Evolutionary conservation across 176 grass and related monocot genomes (phyloP), one percentile per base, ranked within the genome.

Genomic region (Carex kokanica): DNA sequence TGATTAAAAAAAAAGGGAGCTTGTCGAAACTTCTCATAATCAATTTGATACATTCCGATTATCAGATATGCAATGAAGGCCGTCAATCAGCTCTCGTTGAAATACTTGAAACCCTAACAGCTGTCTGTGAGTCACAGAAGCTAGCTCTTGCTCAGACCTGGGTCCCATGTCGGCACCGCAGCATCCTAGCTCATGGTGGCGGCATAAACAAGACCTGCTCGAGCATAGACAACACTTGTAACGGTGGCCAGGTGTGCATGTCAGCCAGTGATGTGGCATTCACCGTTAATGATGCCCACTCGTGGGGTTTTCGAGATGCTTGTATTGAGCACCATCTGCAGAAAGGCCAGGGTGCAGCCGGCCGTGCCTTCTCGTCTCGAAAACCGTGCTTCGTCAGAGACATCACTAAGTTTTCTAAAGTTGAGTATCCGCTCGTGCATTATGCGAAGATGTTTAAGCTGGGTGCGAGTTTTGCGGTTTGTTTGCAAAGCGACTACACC

Each of bases 271-370:
- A 95, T 77, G 89, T 93, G 79, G 88, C 95, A 15, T 98, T 94
- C 86, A 90, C 91, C 32, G 87, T 98, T 64, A 90, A 93, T 60
- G 91, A 98, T 84, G 90, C 92, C 69, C 83, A 73, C 40, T 86
- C 89, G 83, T 98, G 95, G 95, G 92, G 95, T 32, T 98, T 98
- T 57, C 87, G 92, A 86, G 95, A 98, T 78, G 95, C 95, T n/a
- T 98, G 95, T 87, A 74, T 95, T 65, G 95, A 93, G 65, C 95
- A 98, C 87, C 95, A 98, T 87, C 87, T 98, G 71, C 90, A 98
- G 51, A 98, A 79, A 86, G 92, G 92, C 11, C 95, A 98, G 86
- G 95, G 95, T 85, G 95, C 89, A 89, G 64, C 92, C 29, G 95
- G 95, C 61, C 92, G 87, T 68, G 85, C 92, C 3, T 98, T 91